phyloP scores from a whole-genome alignment of 2,329 filamentous ascomycete genomes.

The Diplodia sapinea region DNA sequence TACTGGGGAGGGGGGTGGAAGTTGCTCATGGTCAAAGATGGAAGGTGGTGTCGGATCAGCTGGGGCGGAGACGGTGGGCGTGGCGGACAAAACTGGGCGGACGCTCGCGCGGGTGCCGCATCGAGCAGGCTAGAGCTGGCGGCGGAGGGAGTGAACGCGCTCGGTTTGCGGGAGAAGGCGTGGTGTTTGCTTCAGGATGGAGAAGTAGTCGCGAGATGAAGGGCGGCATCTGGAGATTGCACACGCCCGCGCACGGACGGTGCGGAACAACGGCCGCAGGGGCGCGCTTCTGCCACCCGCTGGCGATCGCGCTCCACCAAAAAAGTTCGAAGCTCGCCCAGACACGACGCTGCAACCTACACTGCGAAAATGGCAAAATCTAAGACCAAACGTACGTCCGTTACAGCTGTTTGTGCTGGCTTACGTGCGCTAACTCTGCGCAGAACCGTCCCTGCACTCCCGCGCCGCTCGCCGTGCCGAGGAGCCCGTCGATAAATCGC shows the following conservation, averaged over 20 bases:
- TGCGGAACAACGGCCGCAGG: conserved; percentile 6
- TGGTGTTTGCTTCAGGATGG: background rate
- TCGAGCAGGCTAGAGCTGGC: conserved; percentile 25
- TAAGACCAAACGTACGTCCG: conserved; percentile 13
- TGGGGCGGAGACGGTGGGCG: conserved; percentile 24
- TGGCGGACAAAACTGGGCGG: conserved; percentile 11
- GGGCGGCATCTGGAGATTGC: conserved; percentile 28
- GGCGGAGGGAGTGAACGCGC: conserved; percentile 2
- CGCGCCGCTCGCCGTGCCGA: conserved; percentile 75
- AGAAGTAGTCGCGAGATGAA: conserved; percentile 28
- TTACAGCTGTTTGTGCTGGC: background rate
- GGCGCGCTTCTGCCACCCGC: background rate
- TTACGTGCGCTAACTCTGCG: background rate
- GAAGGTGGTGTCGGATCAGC: conserved; percentile 18
- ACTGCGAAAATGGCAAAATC: conserved; percentile 21
- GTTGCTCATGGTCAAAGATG: conserved; percentile 24
- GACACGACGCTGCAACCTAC: background rate
- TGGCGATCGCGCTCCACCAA: conserved; percentile 27
- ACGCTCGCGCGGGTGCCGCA: conserved; percentile 26
- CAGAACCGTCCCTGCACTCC: conserved; percentile 71
- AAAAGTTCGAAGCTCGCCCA: conserved; percentile 22
- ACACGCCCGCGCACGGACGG: conserved; percentile 1
- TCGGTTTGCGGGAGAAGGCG: background rate
- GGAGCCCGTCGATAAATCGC: conserved; percentile 73
- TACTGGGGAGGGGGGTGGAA: conserved; percentile 18